Evolutionary conservation across 192 early-diverging fungal species (phyloP), one percentile per base, ranked within the genome.

Genomic region (Entrophospora sp.): DNA sequence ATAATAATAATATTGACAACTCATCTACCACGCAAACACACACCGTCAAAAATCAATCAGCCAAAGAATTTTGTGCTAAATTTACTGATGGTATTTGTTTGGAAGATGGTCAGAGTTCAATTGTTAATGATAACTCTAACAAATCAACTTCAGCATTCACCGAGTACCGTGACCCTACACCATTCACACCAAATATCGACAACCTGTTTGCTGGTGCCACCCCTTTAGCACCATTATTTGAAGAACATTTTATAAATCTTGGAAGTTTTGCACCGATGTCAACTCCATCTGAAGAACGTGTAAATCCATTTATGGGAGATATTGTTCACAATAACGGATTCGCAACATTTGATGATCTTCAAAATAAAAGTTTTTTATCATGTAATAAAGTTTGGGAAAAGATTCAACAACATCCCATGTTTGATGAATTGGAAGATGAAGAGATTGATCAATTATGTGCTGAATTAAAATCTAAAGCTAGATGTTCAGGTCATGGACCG

Each of bases 401-500:
- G 9, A 63, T 84, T 51, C 71, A 75, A 40, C 73, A 81, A 61
- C 83, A 84, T 46, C 83, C 83, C 38, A 77, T 76, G 22, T 77
- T 81, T 62, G 83, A 84, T 48, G 80, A 80, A 46, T 71, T 77
- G 3, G 76, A 82, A 48, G 77, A 79, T 46, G 77, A 80, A 49
- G 78, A 80, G 30, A 71, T 79, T 10, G 69, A 73, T 44, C 44
- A 68, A 38, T 58, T 84, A 7, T 84, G 83, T 28, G 44, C 40
- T 40, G 77, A 80, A 38, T 52, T 84, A 38, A 80, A 82, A 51
- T 51, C 72, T 13, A 81, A 80, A 69, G 80, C 83, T 18, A 80
- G 72, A 64, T 84, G 80, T 61, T 80, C 83, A 37, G 83, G 80
- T 22, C 69, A 77, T 49, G 83, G 80, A 1, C 77, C 80, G n/a